phyloP scores from a whole-genome alignment of 805 yeast genomes.

The Kodamaea leandrae region DNA sequence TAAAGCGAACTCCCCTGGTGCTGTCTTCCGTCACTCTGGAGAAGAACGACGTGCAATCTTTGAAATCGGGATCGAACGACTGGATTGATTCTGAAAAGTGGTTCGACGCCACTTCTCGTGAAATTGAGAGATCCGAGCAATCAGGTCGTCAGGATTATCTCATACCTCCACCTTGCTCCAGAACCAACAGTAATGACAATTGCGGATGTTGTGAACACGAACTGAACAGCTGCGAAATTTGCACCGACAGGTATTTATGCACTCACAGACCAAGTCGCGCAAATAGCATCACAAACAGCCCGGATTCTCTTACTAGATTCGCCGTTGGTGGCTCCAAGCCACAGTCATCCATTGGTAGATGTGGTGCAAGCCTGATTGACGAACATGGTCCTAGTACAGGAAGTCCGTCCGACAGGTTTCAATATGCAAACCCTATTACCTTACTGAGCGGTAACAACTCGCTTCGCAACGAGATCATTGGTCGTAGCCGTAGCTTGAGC shows the following conservation, averaged over 20 bases:
- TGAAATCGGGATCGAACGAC: neutral
- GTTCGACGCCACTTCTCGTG: neutral
- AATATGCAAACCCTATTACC: neutral
- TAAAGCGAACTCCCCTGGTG: neutral
- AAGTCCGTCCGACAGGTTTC: no score
- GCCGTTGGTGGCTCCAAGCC: no score
- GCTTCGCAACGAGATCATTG: neutral
- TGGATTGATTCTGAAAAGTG: neutral
- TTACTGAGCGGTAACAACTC: neutral
- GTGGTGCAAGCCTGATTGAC: no score
- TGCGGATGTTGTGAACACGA: neutral
- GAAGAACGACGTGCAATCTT: neutral
- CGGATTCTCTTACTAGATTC: no score
- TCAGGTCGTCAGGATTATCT: constrained; percentile 4
- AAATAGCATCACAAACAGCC: no score
- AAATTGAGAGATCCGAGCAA: neutral
- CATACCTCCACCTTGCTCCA: constrained; percentile 6
- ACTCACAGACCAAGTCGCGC: no score
- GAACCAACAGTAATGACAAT: neutral
- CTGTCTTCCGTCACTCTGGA: neutral
- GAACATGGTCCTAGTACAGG: no score
- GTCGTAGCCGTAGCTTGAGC: constrained; percentile 1
- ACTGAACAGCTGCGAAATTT: no score
- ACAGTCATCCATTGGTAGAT: no score
- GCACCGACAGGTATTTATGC: no score